Evolutionary conservation across 2,329 filamentous ascomycete genomes (phyloP), one percentile per base, ranked within the genome.

Genomic region (Alternaria hordeiaustralica): DNA sequence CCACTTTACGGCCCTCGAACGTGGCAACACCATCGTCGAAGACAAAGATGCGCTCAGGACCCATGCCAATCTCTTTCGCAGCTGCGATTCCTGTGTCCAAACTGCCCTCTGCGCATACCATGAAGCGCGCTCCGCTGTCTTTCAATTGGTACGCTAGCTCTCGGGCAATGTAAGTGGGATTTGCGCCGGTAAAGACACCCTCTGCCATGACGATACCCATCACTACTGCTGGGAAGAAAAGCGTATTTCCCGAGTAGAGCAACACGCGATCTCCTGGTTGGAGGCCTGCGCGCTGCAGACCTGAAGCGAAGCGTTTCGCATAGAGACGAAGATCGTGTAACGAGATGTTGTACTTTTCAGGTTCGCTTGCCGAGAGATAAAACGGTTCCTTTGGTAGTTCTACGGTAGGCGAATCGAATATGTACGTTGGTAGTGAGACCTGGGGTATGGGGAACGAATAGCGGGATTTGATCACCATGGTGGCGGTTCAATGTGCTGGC

Each of bases 141-240:
- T 87, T 84, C 36, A 96, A 82, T 78, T 96, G 93, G 77, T 92
- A 90, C 7, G 89, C 90, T 49, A 96, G 79, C 78, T 96, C 92
- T 20, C 91, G 83, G 0, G 87, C 82, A 0, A 92, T 89, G 69
- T 89, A 93, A 4, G 70, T 74, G 0, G 91, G 90, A 64, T 93
- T 93, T 2, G 90, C 90, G 25, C 91, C 92, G 0, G 89, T 91
- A 81, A 95, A 95, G 58, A 95, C 82, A 2, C 91, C 91, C 5
- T 91, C 91, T 0, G 92, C 91, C 88, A 93, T 93, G 55, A 93
- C 84, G 20, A 91, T 84, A 15, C 92, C 92, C 78, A 93, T 84
- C 58, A 94, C 87, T 1, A 92, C 82, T 0, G 87, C 83, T 0
- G 92, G 90, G 74, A 90, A 92, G 81, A 90, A 92, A 13, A 95